Percentiles rank a stretch among this genome's conserved stretches.
Evolutionary conservation across 306 rosid genomes (phyloP).

Genomic region (Ormosia semicastrata): DNA sequence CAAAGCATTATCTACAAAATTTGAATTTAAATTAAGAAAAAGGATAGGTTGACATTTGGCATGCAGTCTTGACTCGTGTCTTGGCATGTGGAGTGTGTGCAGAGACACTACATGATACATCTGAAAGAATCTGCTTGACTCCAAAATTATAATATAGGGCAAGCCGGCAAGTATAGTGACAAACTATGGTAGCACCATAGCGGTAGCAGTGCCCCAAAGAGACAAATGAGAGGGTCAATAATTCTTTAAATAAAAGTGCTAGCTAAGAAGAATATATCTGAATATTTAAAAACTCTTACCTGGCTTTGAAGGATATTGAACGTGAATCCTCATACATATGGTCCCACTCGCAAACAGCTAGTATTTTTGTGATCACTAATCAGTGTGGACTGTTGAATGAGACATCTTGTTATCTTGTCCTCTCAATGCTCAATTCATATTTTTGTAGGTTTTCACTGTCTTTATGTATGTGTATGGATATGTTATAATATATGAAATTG

Average conservation of each 20-base stretch:
- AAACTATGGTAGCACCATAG: background rate
- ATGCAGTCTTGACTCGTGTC: constrained; percentile 1
- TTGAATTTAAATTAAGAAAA: constrained; percentile 30
- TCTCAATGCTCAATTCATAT: background rate
- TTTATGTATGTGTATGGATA: background rate
- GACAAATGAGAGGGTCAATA: background rate
- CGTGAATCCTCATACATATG: constrained; percentile 3
- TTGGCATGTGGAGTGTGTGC: constrained; percentile 19
- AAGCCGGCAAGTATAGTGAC: background rate
- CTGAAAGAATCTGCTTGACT: background rate
- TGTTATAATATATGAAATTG: background rate
- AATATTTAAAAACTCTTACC: background rate
- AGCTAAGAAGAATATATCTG: background rate
- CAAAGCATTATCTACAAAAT: constrained; percentile 12
- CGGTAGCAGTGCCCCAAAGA: background rate
- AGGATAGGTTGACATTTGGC: constrained; percentile 14
- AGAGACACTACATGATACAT: background rate
- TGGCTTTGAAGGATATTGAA: constrained; percentile 24
- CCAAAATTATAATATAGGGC: background rate
- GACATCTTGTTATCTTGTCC: constrained; percentile 18
- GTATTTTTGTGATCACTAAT: constrained; percentile 9
- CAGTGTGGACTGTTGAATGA: constrained; percentile 1
- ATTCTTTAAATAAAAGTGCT: background rate
- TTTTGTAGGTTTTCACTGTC: constrained; percentile 5
- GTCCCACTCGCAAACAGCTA: background rate